Percentiles rank a stretch among this genome's conserved stretches.
Evolutionary conservation across 2,329 filamentous ascomycete species (phyloP).

Genomic region (Apiospora pterosperma): DNA sequence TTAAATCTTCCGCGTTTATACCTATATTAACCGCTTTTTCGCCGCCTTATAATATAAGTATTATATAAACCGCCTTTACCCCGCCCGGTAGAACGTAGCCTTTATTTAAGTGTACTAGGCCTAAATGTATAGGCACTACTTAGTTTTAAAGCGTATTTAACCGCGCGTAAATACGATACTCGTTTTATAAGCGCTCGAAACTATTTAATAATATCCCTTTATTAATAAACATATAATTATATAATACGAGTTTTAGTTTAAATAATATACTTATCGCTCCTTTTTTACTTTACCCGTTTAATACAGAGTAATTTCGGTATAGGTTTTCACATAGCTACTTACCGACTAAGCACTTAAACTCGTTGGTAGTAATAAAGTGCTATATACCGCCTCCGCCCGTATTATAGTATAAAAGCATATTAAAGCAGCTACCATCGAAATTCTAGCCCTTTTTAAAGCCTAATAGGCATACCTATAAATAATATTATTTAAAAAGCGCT

Average conservation of each 20-base stretch:
- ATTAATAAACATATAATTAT: conserved; percentile 19
- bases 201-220: conserved; percentile 13
- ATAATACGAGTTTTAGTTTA: conserved; percentile 14
- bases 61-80: neutral
- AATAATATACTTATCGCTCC: neutral
- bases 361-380: conserved; percentile 10
- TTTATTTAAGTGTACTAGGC: conserved; percentile 6
- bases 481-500: conserved; percentile 14
- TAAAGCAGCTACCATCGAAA: conserved; percentile 19
- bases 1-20: neutral
- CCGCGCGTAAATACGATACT: conserved; percentile 13
- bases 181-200: conserved; percentile 11
- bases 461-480: conserved; percentile 18
- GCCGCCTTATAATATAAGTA: conserved; percentile 23
- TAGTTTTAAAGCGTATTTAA: conserved; percentile 17
- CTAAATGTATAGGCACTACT: conserved; percentile 16
- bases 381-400: conserved; percentile 4
- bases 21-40: conserved; percentile 5
- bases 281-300: neutral
- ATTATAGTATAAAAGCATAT: conserved; percentile 14
- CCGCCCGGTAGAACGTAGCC: conserved; percentile 15
- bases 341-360: neutral
- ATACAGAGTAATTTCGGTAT: neutral
- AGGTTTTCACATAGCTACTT: neutral
- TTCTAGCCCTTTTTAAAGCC: conserved; percentile 16